Conservation (phyloP, 441 rosid genomes). For the Rhodomyrtus psidioides region DNA sequence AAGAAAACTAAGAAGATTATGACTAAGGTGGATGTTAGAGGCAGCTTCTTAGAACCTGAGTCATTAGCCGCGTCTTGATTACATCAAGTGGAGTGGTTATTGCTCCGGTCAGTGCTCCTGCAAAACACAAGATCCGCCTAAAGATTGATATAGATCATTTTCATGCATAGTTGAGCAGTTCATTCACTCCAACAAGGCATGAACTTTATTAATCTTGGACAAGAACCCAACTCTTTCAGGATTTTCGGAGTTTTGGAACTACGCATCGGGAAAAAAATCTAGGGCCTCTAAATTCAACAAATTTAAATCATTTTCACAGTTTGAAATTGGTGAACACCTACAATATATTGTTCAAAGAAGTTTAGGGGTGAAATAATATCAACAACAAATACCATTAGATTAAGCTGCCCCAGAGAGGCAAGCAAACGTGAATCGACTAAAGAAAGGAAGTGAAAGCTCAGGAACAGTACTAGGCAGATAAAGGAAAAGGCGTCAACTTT, state of each 20-base stretch:
- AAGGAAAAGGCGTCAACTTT: not conserved
- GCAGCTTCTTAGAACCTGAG: conserved; percentile 2
- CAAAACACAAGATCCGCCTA: not conserved
- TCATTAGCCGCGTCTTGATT: conserved; percentile 13
- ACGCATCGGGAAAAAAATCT: not conserved
- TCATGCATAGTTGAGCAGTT: not conserved
- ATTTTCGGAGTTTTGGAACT: not conserved
- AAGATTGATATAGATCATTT: not conserved
- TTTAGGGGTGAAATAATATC: not conserved
- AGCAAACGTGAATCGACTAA: not conserved
- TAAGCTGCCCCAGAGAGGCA: not conserved
- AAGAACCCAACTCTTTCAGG: not conserved
- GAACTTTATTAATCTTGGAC: not conserved
- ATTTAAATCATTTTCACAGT: not conserved
- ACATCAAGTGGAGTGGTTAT: conserved; percentile 18
- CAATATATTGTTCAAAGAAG: not conserved
- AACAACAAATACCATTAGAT: not conserved
- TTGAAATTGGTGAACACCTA: not conserved
- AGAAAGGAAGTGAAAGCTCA: not conserved
- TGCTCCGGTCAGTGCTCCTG: conserved; percentile 16
- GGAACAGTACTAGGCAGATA: not conserved
- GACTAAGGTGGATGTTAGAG: not conserved
- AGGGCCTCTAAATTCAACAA: not conserved
- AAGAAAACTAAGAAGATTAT: not conserved
- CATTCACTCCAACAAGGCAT: not conserved